Base-by-base conservation (phyloP, 2,329 filamentous ascomycete species). In the Fusarium mexicanum region DNA sequence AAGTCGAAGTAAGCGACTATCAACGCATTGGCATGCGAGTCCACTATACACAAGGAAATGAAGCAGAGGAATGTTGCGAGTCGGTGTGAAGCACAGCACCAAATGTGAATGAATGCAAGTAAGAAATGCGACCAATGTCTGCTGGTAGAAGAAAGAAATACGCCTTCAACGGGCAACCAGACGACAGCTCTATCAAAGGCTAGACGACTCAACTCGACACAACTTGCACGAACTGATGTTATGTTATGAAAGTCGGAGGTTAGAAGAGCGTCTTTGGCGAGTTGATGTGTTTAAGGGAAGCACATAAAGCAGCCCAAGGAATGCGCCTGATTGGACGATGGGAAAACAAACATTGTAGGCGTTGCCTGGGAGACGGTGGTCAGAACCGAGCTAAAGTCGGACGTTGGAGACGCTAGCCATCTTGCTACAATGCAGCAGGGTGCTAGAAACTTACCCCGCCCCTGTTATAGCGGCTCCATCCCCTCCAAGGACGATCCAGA, bases 231-330 rank as follows among this genome's bases (percentile, higher is more conserved):
- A 77, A 75, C 72, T 78, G 72, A 61, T 77, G 75, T 71, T 73
- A 74, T 70, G 67, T 70, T 70, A 79, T 72, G 74, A 71, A 75
- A 72, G 69, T 65, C 72, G 60, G 67, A 74, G 63, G 73, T 68
- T 64, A 69, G 65, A 76, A 71, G 59, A 64, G 64, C 67, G 70
- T 67, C 67, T 73, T 64, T 67, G 76, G 76, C 78, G 78, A 70
- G 74, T 76, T 77, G 74, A 74, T 73, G 79, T 78, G 79, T 80
- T 80, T 80, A 80, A 80, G 79, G 79, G 72, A 80, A 78, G 72
- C 67, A 67, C 69, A 69, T 37, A 66, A 65, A 73, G 60, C 58
- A 63, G 55, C 58, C 61, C 64, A 62, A 73, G 68, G 53, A 64
- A 67, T 50, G 61, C 41, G 57, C 60, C 61, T 76, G 70, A 81